Evolutionary conservation across 768 basidiomycete species (phyloP), one percentile per base, ranked within the genome.

Genomic region (Porphyrellus cyaneotinctus): DNA sequence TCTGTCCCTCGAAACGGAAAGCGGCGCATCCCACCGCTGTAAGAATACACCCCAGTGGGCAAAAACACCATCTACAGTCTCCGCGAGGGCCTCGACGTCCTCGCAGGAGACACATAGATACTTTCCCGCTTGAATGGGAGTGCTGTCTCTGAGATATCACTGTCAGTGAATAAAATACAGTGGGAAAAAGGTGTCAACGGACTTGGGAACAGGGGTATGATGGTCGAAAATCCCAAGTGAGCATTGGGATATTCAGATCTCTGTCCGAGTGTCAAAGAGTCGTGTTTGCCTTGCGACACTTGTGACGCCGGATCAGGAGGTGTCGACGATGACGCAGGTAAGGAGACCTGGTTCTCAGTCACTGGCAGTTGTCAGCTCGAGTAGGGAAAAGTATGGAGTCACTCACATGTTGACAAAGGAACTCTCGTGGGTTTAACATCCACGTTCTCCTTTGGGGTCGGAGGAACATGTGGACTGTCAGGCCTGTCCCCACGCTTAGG

Each of bases 61-160:
- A 28, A 15, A 43, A 36, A 3, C n/a, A 14, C 42, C 24, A 38
- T 38, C 51, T 63, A 64, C 42, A 64, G 37, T 20, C 62, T 58
- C 37, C 51, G 56, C 37, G 63, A 55, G 33, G 63, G 63, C 39
- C 59, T 62, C 18, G 47, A 30, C 9, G 22, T 42, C 37, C 31
- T 52, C 20, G 28, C 14, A 2, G 54, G 57, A 14, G 54, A 43
- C 36, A 46, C 31, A n/a, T 54, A 62, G 32, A 52, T 35, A 23
- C 44, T 56, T 20, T 49, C 48, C 35, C 43, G 51, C 38, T 55
- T 26, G 28, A 14, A 37, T 23, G 30, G 36, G 3, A 31, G 41
- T 23, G 28, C 24, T n/a, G 50, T 30, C 30, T 3, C 64, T 64
- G 33, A 18, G 30, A 28, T 23, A 23, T 23, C 26, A 28, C 30